A percentile compares a stretch with the other conserved stretches of the same genome.
phyloP scores from a whole-genome alignment of 306 rosid genomes.

The Pueraria montana region DNA sequence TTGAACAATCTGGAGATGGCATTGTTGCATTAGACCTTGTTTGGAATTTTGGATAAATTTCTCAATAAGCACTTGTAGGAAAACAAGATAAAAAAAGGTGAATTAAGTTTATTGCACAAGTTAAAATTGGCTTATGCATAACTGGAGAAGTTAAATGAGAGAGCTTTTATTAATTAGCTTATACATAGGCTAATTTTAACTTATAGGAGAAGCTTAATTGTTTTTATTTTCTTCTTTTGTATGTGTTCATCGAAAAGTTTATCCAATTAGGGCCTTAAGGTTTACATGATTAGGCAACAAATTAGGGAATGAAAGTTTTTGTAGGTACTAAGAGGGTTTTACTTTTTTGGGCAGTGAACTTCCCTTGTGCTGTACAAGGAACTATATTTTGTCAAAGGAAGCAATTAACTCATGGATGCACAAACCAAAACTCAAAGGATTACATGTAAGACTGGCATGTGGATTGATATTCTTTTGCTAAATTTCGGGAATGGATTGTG shows the following conservation, averaged over 20 bases:
- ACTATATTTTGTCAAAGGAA: slow-evolving; percentile 52
- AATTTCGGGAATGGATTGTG: slow-evolving; percentile 23
- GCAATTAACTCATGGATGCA: slow-evolving; percentile 52
- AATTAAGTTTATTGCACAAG: too few relatives aligned
- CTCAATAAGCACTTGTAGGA: too few relatives aligned
- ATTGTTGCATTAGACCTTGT: slow-evolving; percentile 9
- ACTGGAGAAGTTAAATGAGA: too few relatives aligned
- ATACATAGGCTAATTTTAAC: too few relatives aligned
- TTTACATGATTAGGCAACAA: slow-evolving; percentile 28
- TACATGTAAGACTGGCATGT: slow-evolving; percentile 59
- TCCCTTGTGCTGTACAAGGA: slow-evolving; percentile 55
- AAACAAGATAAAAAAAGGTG: too few relatives aligned
- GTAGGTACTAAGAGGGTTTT: slow-evolving; percentile 26
- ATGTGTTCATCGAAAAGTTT: too few relatives aligned
- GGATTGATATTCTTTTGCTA: slow-evolving; percentile 18
- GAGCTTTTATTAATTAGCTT: too few relatives aligned
- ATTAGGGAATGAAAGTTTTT: slow-evolving; percentile 28
- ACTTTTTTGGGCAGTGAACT: slow-evolving; percentile 55
- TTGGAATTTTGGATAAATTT: too few relatives aligned
- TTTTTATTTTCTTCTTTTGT: too few relatives aligned
- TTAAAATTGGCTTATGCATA: too few relatives aligned
- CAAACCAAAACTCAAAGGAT: slow-evolving; percentile 60
- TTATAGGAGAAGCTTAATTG: too few relatives aligned
- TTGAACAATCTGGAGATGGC: slow-evolving; percentile 2
- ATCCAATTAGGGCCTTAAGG: neutral